phyloP scores from a whole-genome alignment of 768 basidiomycete species.

The Leccinum truebloodii region DNA sequence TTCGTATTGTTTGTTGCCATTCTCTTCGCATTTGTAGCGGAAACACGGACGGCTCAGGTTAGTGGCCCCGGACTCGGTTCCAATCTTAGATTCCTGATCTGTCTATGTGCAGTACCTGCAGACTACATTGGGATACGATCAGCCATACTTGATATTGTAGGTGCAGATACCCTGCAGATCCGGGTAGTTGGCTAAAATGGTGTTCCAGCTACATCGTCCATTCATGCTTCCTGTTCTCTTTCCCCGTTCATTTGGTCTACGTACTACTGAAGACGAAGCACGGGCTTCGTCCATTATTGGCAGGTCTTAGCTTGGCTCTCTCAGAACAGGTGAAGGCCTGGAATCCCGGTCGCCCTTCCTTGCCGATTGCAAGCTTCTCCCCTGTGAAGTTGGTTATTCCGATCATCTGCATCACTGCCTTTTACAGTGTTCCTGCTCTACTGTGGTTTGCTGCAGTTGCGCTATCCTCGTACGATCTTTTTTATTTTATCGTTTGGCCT shows the following conservation, averaged over 20 bases:
- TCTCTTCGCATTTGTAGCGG: conserved; percentile 72
- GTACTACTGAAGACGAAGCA: conserved; percentile 53
- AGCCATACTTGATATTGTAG: conserved; percentile 89
- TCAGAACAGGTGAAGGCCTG: conserved; percentile 28
- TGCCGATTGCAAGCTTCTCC: conserved; percentile 23
- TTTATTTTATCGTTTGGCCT: not conserved
- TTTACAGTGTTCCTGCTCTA: conserved; percentile 62
- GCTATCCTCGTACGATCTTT: conserved; percentile 61
- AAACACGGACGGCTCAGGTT: conserved; percentile 80
- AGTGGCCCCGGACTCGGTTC: conserved; percentile 9
- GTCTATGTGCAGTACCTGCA: conserved; percentile 68
- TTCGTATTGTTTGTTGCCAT: conserved; percentile 56
- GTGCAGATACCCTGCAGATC: conserved; percentile 26
- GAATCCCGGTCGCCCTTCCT: conserved; percentile 7
- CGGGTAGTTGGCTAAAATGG: conserved; percentile 2
- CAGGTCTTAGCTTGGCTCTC: conserved; percentile 53
- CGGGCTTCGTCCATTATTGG: conserved; percentile 49
- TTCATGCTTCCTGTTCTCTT: conserved; percentile 72
- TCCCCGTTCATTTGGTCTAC: conserved; percentile 79
- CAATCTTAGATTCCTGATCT: conserved; percentile 4
- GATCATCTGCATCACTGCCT: conserved; percentile 33
- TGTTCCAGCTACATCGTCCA: conserved; percentile 79
- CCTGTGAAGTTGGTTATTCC: conserved; percentile 36
- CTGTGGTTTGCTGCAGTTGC: conserved; percentile 78
- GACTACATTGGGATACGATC: conserved; percentile 70